Evolutionary conservation across 441 rosid genomes (phyloP), one percentile per base, ranked within the genome.

Genomic region (Lepidium campestre): DNA sequence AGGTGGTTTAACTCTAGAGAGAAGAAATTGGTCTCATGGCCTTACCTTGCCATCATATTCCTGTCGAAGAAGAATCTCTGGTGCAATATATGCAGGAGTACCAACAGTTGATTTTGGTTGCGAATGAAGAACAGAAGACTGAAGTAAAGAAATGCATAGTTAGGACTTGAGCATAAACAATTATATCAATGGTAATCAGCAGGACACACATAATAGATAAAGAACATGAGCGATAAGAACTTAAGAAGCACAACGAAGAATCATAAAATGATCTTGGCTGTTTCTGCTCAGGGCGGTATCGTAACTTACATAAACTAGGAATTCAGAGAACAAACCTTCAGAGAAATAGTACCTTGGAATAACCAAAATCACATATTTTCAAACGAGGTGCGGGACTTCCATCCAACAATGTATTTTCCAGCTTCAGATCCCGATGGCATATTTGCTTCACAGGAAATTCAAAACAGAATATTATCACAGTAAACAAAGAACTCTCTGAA

Each of bases 291-390:
- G 29, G 41, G 14, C 36, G 49, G 37, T 37, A 39, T 13, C 6
- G 14, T 39, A 18, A 7, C n/a, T 18, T 10, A 7, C 1, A 19
- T 10, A 20, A 29, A 42, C 46, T 35, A 1, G 41, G 25, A 59
- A 29, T 50, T 22, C 7, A 69, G 74, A 61, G 40, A 53, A 70
- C 74, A 70, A 70, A 70, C 74, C 68, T 70, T 45, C 12, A 44
- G 64, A 71, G 65, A 63, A 47, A 63, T 9, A 71, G 59, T 76
- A 90, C 98, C 94, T 93, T 93, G 29, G 97, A 93, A 74, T 93
- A 93, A 10, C 98, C 98, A 32, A 93, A 93, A 77, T 93, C 98
- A 58, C 98, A 93, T 67, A 93, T 89, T 76, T 93, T 93, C 58
- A 93, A 75, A 36, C 96, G 96, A 45, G 97, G 98, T 15, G 96